These are phyloP conservation scores for Phlebiopsis gigantea DNA, from an alignment of 768 basidiomycete genomes.

Conservation along the genomic window DNA sequence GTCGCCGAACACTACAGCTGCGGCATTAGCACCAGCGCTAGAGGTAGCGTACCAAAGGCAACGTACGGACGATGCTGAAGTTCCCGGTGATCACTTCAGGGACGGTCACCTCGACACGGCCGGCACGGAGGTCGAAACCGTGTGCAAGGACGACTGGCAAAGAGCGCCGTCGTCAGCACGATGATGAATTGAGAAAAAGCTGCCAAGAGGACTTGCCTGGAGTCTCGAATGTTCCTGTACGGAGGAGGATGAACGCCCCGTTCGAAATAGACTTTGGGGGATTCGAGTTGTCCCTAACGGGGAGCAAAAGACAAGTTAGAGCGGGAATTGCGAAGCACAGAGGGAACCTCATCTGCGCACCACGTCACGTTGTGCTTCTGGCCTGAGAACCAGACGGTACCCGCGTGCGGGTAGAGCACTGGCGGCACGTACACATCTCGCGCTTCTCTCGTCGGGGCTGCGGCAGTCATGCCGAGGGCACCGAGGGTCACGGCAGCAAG, in stretches of 20 bases:
- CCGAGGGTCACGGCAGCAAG: conserved; percentile 1
- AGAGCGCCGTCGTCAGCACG: background rate
- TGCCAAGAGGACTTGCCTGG: background rate
- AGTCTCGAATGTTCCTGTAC: conserved; percentile 24
- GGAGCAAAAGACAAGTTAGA: too few relatives aligned
- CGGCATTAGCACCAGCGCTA: background rate
- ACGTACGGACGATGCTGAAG: conserved; percentile 41
- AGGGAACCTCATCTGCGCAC: too few relatives aligned
- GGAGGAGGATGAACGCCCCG: conserved; percentile 21
- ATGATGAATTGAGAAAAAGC: background rate
- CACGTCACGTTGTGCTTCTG: conserved; percentile 44
- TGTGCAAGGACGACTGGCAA: conserved; percentile 23
- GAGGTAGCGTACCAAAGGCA: background rate
- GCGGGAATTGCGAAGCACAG: too few relatives aligned
- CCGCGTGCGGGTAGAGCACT: conserved; percentile 36
- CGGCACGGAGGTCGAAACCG: conserved; percentile 33
- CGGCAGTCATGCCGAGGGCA: background rate
- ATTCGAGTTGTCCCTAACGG: conserved; percentile 34
- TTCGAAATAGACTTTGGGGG: conserved; percentile 40
- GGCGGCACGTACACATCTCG: conserved; percentile 47
- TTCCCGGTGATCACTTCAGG: conserved; percentile 29
- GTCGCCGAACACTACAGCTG: conserved; percentile 40
- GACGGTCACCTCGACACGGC: conserved; percentile 32
- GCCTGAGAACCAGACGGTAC: conserved; percentile 41
- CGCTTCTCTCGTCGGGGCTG: background rate